phyloP scores from a whole-genome alignment of 139 green algal species.

The Picochlorum sp. region DNA sequence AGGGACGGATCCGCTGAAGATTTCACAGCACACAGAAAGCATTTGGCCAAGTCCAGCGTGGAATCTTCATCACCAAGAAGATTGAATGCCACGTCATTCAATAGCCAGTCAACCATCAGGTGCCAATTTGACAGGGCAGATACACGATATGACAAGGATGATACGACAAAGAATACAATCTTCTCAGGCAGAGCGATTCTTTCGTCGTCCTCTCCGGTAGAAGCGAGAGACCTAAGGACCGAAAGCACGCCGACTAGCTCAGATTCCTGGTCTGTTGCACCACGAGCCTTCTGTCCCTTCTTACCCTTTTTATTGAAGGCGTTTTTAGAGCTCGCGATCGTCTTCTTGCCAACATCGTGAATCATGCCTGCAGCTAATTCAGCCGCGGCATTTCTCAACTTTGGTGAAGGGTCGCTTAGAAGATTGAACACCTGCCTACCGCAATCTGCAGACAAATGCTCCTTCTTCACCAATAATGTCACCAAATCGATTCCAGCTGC shows the following conservation, averaged over 20 bases:
- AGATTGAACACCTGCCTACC: conserved; percentile 35
- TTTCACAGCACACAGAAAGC: neutral
- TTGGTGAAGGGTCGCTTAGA: conserved; percentile 32
- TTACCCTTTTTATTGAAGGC: neutral
- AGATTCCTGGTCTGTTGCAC: conserved; percentile 1
- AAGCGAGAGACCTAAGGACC: conserved; percentile 4
- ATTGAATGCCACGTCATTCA: conserved; percentile 19
- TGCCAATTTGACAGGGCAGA: conserved; percentile 30
- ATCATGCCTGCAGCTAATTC: conserved; percentile 50
- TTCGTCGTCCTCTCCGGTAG: conserved; percentile 2
- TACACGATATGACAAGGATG: conserved; percentile 12
- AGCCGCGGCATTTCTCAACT: conserved; percentile 45
- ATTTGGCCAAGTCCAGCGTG: conserved; percentile 3
- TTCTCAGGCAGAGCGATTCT: conserved; percentile 5
- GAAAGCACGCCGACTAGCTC: conserved; percentile 42
- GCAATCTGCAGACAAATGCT: conserved; percentile 13
- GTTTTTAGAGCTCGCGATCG: neutral
- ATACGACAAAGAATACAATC: conserved; percentile 31
- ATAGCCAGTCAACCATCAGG: conserved; percentile 23
- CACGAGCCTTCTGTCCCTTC: neutral
- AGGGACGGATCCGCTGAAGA: neutral
- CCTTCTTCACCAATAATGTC: conserved; percentile 35
- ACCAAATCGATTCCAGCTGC: conserved; percentile 48
- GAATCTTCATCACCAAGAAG: conserved; percentile 16
- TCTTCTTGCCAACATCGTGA: conserved; percentile 20